These are phyloP conservation scores for Trichoderma hamatum DNA, from an alignment of 2,329 filamentous ascomycete genomes.

Conservation along the genomic window DNA sequence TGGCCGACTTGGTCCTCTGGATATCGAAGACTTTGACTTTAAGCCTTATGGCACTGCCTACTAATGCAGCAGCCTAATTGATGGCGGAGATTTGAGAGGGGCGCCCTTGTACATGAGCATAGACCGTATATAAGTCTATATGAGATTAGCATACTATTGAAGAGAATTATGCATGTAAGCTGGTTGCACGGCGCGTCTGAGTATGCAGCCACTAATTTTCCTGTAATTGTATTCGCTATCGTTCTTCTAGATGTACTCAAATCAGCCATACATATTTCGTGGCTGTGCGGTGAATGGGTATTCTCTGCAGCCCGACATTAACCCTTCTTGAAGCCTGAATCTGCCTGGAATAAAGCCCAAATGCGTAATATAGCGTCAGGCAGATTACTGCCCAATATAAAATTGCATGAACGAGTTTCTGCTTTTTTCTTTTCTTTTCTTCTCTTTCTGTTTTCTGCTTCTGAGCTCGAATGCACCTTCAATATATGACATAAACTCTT, in stretches of 20 bases:
- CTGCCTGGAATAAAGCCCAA: background rate
- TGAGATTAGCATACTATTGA: too few species aligned
- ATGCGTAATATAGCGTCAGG: background rate
- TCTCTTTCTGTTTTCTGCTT: too few species aligned
- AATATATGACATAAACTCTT: background rate
- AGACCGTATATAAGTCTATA: background rate
- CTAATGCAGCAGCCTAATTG: constrained; percentile 12
- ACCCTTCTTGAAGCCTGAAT: background rate
- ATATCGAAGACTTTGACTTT: constrained; percentile 39
- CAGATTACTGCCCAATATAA: too few species aligned
- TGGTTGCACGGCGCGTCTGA: too few species aligned
- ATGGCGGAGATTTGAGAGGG: background rate
- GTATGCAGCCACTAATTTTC: too few species aligned
- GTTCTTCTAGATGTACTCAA: background rate
- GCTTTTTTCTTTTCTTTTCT: background rate
- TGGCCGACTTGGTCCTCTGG: constrained; percentile 37
- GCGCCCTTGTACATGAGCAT: background rate
- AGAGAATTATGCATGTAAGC: too few species aligned
- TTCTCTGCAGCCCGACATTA: too few species aligned
- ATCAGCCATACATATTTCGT: background rate
- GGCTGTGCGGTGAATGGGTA: background rate
- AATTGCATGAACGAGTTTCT: background rate
- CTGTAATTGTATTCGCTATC: too few species aligned
- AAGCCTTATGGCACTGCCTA: constrained; percentile 39
- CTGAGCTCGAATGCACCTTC: background rate